These are phyloP conservation scores for Phytophthora macrochlamydospora DNA, from an alignment of 352 stramenopile species.

Conservation along the genomic window DNA sequence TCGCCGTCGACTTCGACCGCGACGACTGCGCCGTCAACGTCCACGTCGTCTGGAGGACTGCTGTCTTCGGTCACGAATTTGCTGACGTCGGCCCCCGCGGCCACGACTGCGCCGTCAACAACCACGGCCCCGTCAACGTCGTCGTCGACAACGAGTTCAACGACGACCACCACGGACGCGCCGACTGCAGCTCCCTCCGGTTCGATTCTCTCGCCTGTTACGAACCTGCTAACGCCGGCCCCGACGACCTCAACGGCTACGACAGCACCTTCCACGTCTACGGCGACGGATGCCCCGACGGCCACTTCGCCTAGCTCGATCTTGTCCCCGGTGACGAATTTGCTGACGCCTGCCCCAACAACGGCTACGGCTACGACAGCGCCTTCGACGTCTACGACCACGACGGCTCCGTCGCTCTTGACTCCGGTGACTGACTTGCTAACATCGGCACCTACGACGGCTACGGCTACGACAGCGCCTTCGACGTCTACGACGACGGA, in stretches of 20 bases:
- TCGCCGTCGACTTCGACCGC: conserved; percentile 7
- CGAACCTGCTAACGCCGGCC: conserved; percentile 28
- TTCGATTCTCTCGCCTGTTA: conserved; percentile 19
- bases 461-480: background rate
- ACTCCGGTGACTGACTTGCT: conserved; percentile 25
- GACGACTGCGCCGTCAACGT: conserved; percentile 4
- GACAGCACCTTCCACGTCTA: background rate
- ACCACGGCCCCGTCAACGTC: background rate
- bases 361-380: too few species aligned
- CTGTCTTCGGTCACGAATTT: background rate
- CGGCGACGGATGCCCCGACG: conserved; percentile 9
- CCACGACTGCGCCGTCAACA: conserved; percentile 1
- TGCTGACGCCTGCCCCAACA: too few species aligned
- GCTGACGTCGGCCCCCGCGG: conserved; percentile 5
- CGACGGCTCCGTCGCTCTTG: background rate
- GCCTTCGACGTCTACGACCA: background rate
- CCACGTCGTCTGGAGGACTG: background rate
- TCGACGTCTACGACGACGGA: conserved; percentile 4
- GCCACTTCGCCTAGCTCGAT: conserved; percentile 11
- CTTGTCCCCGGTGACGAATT: background rate
- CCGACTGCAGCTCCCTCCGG: conserved; percentile 1
- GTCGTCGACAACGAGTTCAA: conserved; percentile 2
- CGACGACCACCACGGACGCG: conserved; percentile 2
- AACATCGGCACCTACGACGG: conserved; percentile 22
- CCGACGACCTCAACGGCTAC: conserved; percentile 9